Evolutionary conservation across 345 rosid species (phyloP), one percentile per base, ranked within the genome.

Genomic region (Corymbia maculata): DNA sequence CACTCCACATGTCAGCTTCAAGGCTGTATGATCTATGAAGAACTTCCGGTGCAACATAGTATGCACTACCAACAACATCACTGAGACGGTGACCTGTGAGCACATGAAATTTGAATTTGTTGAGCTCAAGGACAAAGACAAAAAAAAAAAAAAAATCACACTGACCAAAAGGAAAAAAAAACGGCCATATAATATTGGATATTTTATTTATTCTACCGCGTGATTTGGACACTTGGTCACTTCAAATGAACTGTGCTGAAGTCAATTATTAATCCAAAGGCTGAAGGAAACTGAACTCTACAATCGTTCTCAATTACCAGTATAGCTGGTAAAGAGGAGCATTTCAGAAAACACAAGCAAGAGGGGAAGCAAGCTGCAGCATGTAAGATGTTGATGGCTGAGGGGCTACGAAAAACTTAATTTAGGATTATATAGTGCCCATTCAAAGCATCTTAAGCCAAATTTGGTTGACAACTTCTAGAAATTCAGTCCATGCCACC

Each of bases 41-140:
- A 86, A 98, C 99, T 94, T 98, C 99, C 49, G 99, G 98, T 32
- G 99, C 97, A 88, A 98, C 99, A 91, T 98, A 97, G 92, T 95
- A 98, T 87, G 99, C 99, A 92, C 99, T 98, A 85, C 99, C 99
- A 86, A 98, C 99, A 86, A 98, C 96, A 90, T 98, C 99, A 85
- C 94, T 98, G 91, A 96, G 96, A 87, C 99, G 96, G 87, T 95
- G 98, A 92, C 96, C 99, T 98, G 97, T 89, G 90, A 32, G 86
- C 22, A 86, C 85, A 86, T 19, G 84, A 75, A 75, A 75, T 42
- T 45, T 36, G 49, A 75, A 75, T 75, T 75, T 75, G 49, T 42
- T 75, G 13, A 75, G 49, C 49, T 75, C 84, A 75, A 75, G 84
- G 84, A 42, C 28, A 42, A 36, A 68, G 14, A 75, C 47, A 36